Conservation (phyloP, 352 stramenopile genomes). For the Plasmopara viticola region DNA sequence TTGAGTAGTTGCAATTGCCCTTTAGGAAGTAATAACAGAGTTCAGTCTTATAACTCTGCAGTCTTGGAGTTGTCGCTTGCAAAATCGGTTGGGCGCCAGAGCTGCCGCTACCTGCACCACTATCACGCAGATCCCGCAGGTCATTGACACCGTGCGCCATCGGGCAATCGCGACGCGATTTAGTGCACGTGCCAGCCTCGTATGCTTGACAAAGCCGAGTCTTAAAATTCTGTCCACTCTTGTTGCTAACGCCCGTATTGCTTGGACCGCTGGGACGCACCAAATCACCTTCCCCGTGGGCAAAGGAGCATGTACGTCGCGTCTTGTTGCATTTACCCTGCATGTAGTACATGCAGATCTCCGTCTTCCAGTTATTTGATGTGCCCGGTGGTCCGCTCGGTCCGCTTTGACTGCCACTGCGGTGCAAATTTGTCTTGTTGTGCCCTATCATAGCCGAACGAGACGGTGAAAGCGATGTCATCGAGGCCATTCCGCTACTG, state of each 20-base stretch:
- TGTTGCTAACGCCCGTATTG: conserved; percentile 6
- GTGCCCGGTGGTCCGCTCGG: conserved; percentile 19
- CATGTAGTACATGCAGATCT: conserved; percentile 87
- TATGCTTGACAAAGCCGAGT: conserved; percentile 73
- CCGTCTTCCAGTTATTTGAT: conserved; percentile 81
- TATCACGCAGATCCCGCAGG: conserved; percentile 63
- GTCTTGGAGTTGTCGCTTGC: conserved; percentile 43
- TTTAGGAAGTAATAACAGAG: conserved; percentile 87
- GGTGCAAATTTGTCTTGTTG: conserved; percentile 29
- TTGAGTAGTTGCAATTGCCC: conserved; percentile 84
- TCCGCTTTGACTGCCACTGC: conserved; percentile 22
- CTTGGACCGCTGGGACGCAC: conserved; percentile 31
- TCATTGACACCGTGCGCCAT: conserved; percentile 76
- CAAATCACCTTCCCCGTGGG: conserved; percentile 76
- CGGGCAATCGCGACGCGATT: conserved; percentile 68
- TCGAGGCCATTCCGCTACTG: conserved; percentile 11
- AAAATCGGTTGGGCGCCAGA: conserved; percentile 25
- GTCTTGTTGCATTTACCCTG: conserved; percentile 88
- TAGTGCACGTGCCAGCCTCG: conserved; percentile 63
- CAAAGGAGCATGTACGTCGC: conserved; percentile 80
- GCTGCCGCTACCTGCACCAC: conserved; percentile 8
- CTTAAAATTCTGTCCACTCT: conserved; percentile 56
- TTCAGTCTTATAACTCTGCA: conserved; percentile 88
- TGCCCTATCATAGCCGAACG: conserved; percentile 18
- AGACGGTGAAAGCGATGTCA: conserved; percentile 21